Conservation (phyloP, 2,329 filamentous ascomycete species). For the Trichoderma atrobrunneum region DNA sequence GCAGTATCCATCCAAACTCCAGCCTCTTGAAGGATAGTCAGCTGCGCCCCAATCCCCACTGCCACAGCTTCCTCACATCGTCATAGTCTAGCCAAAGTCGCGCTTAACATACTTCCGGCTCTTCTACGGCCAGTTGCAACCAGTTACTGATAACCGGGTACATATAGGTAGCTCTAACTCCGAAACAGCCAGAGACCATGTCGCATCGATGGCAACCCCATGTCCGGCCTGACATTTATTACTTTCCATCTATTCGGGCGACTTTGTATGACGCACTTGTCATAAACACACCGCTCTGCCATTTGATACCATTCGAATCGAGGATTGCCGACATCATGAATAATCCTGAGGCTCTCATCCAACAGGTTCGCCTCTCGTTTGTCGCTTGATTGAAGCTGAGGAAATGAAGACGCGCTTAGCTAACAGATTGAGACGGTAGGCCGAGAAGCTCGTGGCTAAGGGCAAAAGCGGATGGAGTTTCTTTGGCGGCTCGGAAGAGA, state of each 20-base stretch:
- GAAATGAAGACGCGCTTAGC: not conserved
- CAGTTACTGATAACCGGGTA: not conserved
- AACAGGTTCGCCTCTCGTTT: constrained; percentile 57
- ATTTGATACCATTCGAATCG: not conserved
- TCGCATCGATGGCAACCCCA: not conserved
- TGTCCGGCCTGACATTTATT: not conserved
- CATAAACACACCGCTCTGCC: not conserved
- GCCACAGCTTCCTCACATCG: constrained; percentile 7
- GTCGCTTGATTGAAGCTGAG: constrained; percentile 23
- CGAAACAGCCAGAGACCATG: not conserved
- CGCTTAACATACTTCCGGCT: not conserved
- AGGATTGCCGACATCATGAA: constrained; percentile 52
- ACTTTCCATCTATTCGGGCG: not conserved
- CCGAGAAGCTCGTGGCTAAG: constrained; percentile 75
- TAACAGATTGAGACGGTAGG: constrained; percentile 49
- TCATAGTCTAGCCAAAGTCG: constrained; percentile 13
- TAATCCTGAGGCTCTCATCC: constrained; percentile 74
- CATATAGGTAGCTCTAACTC: not conserved
- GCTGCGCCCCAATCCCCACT: constrained; percentile 19
- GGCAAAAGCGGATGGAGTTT: constrained; percentile 82
- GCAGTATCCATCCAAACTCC: not conserved
- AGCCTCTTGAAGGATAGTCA: not conserved
- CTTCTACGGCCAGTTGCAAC: not conserved
- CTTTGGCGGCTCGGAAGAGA: constrained; percentile 83
- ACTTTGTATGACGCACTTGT: not conserved